Base-by-base conservation (phyloP, 495 filamentous ascomycete species). In the Penicillium maclennaniae region DNA sequence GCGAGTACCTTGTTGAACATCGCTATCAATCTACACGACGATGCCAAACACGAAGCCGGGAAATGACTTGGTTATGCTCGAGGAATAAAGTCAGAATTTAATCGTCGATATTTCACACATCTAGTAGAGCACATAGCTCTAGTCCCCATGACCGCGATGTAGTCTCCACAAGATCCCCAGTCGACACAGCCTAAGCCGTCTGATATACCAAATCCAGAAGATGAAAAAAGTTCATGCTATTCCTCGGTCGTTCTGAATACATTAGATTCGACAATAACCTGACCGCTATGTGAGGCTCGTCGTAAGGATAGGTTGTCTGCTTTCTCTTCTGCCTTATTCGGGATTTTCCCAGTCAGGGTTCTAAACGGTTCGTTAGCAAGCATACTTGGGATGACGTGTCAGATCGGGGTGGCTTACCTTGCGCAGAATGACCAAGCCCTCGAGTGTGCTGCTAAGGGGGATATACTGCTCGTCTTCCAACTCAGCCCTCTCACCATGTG, bases 401-500 rank as follows among this genome's bases (percentile, higher is more conserved):
- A 7, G 19, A 23, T 47, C 16, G 40, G 17, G n/a, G 38, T n/a
- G 5, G 27, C 73, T 71, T 82, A 96, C 93, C 88, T 97, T 96
- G 79, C 87, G 87, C 70, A 99, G 77, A 65, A 99, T 96, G 25
- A 96, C 91, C 58, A 99, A 75, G 15, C 95, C 95, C 77, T 99
- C 93, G 39, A 99, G 76, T 43, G 84, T 95, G 76, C 83, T 92
- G 60, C 84, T 92, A 58, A 97, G 75, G 69, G 86, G 87, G 49
- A 97, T 85, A 62, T 97, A 99, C 71, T 97, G 84, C 76, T 99
- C 93, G 65, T 97, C 95, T 69, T 99, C 93, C 45, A 99, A 71
- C 76, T 99, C 93, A 39, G 93, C 93, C 61, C 93, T 78, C 78
- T 99, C 93, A 14, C 93, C 95, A 69, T 96, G 84, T 8, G 89